A percentile compares a stretch with the other conserved stretches of the same genome.
Evolutionary conservation across 2,329 filamentous ascomycete genomes (phyloP).

Genomic region (Ascochyta viciae-villosae): DNA sequence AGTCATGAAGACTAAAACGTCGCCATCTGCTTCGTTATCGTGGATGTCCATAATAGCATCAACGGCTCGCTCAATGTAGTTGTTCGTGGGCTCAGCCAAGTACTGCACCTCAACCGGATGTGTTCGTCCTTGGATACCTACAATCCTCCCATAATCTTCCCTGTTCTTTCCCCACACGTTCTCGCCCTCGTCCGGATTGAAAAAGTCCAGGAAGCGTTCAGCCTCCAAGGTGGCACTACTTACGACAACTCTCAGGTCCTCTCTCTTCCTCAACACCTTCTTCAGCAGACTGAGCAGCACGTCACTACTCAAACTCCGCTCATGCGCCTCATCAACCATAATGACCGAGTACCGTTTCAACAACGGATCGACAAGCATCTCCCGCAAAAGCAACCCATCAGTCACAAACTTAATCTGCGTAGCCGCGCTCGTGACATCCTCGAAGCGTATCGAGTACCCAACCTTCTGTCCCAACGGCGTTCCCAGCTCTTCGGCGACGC

Average conservation of each 20-base stretch:
- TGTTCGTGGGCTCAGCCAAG: conserved; percentile 76
- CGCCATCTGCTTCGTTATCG: conserved; percentile 77
- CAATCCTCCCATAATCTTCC: conserved; percentile 66
- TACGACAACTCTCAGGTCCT: conserved; percentile 85
- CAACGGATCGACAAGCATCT: conserved; percentile 91
- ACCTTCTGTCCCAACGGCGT: conserved; percentile 85
- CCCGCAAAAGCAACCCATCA: conserved; percentile 87
- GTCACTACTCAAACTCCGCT: conserved; percentile 91
- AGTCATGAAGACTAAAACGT: conserved; percentile 90
- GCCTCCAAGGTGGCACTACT: conserved; percentile 94
- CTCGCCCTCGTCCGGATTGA: conserved; percentile 59
- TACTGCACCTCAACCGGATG: conserved; percentile 90
- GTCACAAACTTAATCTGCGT: conserved; percentile 96
- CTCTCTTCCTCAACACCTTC: conserved; percentile 81
- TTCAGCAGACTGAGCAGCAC: conserved; percentile 88
- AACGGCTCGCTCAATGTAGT: conserved; percentile 85
- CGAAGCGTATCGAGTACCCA: conserved; percentile 90
- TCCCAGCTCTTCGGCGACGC: conserved; percentile 88
- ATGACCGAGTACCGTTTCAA: conserved; percentile 91
- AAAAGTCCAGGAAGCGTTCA: conserved; percentile 83
- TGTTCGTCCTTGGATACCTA: conserved; percentile 85
- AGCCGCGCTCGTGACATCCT: conserved; percentile 84
- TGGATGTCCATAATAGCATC: conserved; percentile 90
- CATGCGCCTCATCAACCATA: conserved; percentile 98
- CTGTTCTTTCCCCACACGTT: conserved; percentile 48